Base-by-base conservation (phyloP, 1,139 yeast species). In the Blastobotrys serpentis region DNA sequence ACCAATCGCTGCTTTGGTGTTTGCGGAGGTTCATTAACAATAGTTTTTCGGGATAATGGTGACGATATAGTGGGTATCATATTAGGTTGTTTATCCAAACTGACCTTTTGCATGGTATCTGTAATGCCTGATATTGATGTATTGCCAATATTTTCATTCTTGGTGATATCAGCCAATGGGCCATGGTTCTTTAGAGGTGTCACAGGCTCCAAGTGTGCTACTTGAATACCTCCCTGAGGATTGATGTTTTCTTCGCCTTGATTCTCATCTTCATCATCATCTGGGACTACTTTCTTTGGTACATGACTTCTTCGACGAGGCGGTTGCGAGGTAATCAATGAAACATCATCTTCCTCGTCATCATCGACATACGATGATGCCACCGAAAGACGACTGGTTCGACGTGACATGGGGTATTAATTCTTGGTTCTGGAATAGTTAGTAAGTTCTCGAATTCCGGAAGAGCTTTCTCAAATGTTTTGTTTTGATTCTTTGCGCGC, bases 1-100 rank as follows among this genome's bases (percentile, higher is more conserved):
- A 87, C 95, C 29, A 92, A 68, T 43, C 98, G 72, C 46, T 56
- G 60, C 32, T 52, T 51, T 8, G 57, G 57, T 17, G 49, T 47
- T 13, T 47, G 42, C 3, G 52, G 52, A 21, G 40, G 34, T 14
- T 49, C 49, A 6, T 38, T 13, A 42, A 33, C n/a, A 18, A 21
- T 33, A 30, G 46, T n/a, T 34, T 43, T 13, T 44, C 25, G 16
- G 42, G 46, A 29, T 43, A 14, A 38, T n/a, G 43, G 38, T 4
- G 45, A 34, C 7, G 32, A 6, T 29, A 29, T 29, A 10, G 39
- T 40, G 34, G 25, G 37, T 18, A 32, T 19, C 43, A 36, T 14
- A 42, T 32, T 43, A 25, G 45, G 46, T 46, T 16, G 17, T 18
- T n/a, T 49, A 22, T 46, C 48, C n/a, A 50, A 33, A 21, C 42